Percentiles rank a stretch among this genome's conserved stretches.
Conservation (phyloP, 768 basidiomycete species). For the Leccinum incarnatum region DNA sequence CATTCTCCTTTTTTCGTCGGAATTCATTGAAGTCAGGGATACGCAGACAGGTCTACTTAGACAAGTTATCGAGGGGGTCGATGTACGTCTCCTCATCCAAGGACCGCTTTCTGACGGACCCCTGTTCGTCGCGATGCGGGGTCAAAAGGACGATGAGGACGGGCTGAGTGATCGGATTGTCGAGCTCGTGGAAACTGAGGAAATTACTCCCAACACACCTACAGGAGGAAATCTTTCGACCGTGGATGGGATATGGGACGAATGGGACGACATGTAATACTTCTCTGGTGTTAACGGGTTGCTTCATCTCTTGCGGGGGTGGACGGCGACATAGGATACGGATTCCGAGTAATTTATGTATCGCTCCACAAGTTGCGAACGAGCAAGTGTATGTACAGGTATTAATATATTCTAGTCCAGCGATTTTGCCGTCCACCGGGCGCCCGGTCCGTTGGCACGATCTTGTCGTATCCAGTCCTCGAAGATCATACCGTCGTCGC, state of each 20-base stretch:
- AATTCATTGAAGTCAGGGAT: constrained; percentile 75
- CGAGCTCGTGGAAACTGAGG: constrained; percentile 68
- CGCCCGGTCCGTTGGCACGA: too few relatives aligned
- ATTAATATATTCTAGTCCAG: neutral
- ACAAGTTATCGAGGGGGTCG: constrained; percentile 77
- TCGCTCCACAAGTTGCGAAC: neutral
- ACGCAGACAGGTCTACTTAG: constrained; percentile 62
- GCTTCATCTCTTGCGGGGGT: neutral
- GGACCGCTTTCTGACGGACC: constrained; percentile 37
- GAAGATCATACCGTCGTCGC: too few relatives aligned
- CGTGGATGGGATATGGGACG: constrained; percentile 52
- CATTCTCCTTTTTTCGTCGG: constrained; percentile 67
- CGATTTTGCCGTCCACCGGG: too few relatives aligned
- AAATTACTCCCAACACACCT: constrained; percentile 42
- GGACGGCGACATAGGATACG: neutral
- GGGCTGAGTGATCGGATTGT: constrained; percentile 62
- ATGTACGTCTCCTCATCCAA: constrained; percentile 62
- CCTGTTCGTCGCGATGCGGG: constrained; percentile 63
- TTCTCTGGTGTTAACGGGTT: neutral
- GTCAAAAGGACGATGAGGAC: constrained; percentile 52
- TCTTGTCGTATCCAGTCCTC: too few relatives aligned
- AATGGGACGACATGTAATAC: constrained; percentile 62
- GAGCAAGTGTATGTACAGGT: constrained; percentile 14
- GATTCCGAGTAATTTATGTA: constrained; percentile 17
- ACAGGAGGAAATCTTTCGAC: constrained; percentile 14